Evolutionary conservation across 2,329 filamentous ascomycete species (phyloP), one percentile per base, ranked within the genome.

Genomic region (Arthrinium puccinioides): DNA sequence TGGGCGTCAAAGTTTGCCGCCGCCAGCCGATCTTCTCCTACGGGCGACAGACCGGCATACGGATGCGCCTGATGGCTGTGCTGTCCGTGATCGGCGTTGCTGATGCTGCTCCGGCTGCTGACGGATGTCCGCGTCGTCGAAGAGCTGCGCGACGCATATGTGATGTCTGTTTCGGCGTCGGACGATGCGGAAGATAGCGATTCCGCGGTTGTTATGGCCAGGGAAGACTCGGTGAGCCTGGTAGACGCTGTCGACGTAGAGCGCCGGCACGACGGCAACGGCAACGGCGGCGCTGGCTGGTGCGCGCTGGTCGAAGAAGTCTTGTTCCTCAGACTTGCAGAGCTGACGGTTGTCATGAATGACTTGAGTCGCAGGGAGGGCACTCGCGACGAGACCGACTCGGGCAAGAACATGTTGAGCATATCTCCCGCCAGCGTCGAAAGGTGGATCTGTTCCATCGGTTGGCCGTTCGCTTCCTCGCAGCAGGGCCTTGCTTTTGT

Each of bases 401-500:
- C 33, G 23, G 33, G 33, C 33, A 36, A 13, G 16, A 36, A 6
- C 33, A 26, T 28, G 33, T 28, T 28, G 24, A 36, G 14, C 33
- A 36, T 26, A n/a, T 36, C 33, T 20, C 24, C 24, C 11, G 19
- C 33, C 16, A 36, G 13, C 8, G 24, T 36, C 6, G 33, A 28
- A 15, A 27, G 33, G 26, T 36, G 23, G 14, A 36, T 36, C 24
- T 36, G 33, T n/a, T 36, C 33, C 33, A 36, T 36, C 16, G n/a
- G n/a, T n/a, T n/a, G n/a, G n/a, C n/a, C n/a, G n/a, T n/a, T n/a
- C n/a, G n/a, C n/a, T n/a, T n/a, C n/a, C n/a, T n/a, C n/a, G n/a
- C n/a, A n/a, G n/a, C n/a, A n/a, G n/a, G n/a, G n/a, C n/a, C n/a
- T n/a, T n/a, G n/a, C n/a, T n/a, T n/a, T n/a, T n/a, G n/a, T n/a